Conservation (phyloP, 352 stramenopile genomes). For the Phytophthora kernoviae region DNA sequence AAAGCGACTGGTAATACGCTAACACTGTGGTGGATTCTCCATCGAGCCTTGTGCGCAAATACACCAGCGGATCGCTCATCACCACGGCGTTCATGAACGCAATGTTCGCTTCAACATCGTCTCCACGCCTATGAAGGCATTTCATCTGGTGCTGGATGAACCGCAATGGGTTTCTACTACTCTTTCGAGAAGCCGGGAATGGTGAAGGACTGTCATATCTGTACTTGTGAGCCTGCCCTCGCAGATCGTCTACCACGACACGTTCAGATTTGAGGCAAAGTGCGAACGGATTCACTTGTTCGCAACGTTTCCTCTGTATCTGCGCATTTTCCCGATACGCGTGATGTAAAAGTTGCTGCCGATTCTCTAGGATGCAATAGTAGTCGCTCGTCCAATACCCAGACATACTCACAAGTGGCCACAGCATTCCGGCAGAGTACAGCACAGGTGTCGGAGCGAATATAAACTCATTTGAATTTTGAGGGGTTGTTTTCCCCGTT, state of each 20-base stretch:
- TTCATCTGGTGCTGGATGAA: conserved; percentile 26
- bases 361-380: conserved; percentile 32
- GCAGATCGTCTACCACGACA: conserved; percentile 5
- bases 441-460: conserved; percentile 28
- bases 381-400: conserved; percentile 43
- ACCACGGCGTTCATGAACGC: conserved; percentile 36
- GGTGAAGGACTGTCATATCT: conserved; percentile 6
- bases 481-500: neutral
- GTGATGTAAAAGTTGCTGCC: conserved; percentile 6
- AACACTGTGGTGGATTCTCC: neutral
- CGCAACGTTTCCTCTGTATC: neutral
- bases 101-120: conserved; percentile 22
- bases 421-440: conserved; percentile 39
- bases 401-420: conserved; percentile 31
- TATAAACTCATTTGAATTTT: conserved; percentile 12
- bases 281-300: conserved; percentile 12
- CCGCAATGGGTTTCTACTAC: neutral
- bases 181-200: conserved; percentile 1
- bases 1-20: conserved; percentile 17
- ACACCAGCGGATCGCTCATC: conserved; percentile 39
- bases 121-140: conserved; percentile 7
- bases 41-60: conserved; percentile 6
- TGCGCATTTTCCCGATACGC: neutral
- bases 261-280: conserved; percentile 13
- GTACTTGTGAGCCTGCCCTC: conserved; percentile 7